Conservation (phyloP, 495 filamentous ascomycete species). For the Aspergillus leporis region DNA sequence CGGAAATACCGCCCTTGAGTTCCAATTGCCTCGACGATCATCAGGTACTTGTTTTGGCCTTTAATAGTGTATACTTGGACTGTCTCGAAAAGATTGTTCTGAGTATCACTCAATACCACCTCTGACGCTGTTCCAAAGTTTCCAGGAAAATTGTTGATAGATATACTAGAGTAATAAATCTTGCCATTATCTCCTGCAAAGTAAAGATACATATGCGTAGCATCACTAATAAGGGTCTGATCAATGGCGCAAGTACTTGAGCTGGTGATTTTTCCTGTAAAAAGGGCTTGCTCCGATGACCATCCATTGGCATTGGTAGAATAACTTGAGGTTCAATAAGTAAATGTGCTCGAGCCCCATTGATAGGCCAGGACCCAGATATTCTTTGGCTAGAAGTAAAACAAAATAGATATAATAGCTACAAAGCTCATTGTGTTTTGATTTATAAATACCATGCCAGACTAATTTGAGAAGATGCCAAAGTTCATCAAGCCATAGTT, state of each 20-base stretch:
- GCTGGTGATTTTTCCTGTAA: constrained; percentile 51
- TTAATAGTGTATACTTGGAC: constrained; percentile 62
- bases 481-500: constrained; percentile 60
- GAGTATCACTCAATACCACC: constrained; percentile 50
- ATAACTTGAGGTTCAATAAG: constrained; percentile 58
- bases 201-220: constrained; percentile 61
- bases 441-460: constrained; percentile 51
- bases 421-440: constrained; percentile 49
- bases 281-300: constrained; percentile 54
- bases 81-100: constrained; percentile 61
- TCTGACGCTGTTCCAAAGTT: constrained; percentile 52
- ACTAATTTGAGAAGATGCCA: constrained; percentile 54
- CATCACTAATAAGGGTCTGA: constrained; percentile 61
- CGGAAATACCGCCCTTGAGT: constrained; percentile 62
- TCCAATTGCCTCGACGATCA: constrained; percentile 65
- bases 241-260: constrained; percentile 55
- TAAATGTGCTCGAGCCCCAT: constrained; percentile 58
- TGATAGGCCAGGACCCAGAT: constrained; percentile 63
- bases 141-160: constrained; percentile 58
- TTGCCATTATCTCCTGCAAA: constrained; percentile 66
- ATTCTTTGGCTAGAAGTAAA: constrained; percentile 60
- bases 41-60: constrained; percentile 55
- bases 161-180: constrained; percentile 61
- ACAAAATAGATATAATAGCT: constrained; percentile 61
- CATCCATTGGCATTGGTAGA: constrained; percentile 58